Base-by-base conservation (phyloP, 208 protist species). In the Acanthamoeba culbertsoni region DNA sequence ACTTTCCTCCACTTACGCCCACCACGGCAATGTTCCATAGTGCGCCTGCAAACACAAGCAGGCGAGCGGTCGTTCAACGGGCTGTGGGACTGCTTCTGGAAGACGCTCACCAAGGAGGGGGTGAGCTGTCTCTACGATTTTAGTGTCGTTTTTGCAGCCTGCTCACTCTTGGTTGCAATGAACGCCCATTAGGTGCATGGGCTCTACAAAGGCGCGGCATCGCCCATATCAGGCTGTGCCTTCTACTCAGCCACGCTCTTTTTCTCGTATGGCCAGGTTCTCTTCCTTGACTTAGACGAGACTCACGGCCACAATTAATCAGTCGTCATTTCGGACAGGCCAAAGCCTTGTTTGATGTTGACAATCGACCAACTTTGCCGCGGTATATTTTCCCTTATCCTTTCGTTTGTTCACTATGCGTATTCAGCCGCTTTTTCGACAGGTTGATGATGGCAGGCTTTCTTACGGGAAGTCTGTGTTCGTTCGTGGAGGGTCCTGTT, bases 181-280 rank as follows among this genome's bases (percentile, higher is more conserved):
- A 59, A 14, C 14, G 14, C 51, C 20, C 23, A 28, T 2, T 33
- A 84, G 88, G 48, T 79, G 63, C 42, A 20, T 28, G 88, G 88
- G 31, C 48, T 92, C 6, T 92, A 92, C 65, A 92, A 92, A 43
- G 88, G 88, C 46, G 88, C 88, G 0, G 57, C 88, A 59, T 92
- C 88, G 31, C 88, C 88, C 62, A 51, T 79, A 20, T 33, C 63
- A 20, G 88, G 88, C 18, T 92, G 88, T n/a, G 88, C 88, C 33
- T 62, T 92, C 62, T 92, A 92, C 16, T 79, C 62, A 31, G 55
- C 88, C 12, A 79, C 63, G n/a, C 26, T 92, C 18, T 92, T 92
- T 35, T 35, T 92, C 23, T 73, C 88, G 20, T 92, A 92, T 57
- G 88, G 88, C 26, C 88, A 92, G 79, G 79, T 89, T n/a, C 55